Percentiles rank a stretch among this genome's conserved stretches.
phyloP scores from a whole-genome alignment of 805 yeast species.

The Danielia reshetovae region DNA sequence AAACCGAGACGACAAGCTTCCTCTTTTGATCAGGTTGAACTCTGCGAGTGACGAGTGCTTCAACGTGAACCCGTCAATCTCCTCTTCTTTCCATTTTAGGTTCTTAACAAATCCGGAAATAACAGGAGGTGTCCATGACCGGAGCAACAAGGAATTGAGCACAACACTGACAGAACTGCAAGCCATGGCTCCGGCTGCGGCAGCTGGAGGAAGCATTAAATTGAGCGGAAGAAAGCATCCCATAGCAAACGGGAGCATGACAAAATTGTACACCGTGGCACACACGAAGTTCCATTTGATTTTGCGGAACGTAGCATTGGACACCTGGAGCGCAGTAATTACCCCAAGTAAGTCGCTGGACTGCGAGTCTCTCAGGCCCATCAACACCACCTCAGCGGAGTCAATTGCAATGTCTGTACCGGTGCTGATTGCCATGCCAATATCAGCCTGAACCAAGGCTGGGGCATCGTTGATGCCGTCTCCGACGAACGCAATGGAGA shows the following conservation, averaged over 20 bases:
- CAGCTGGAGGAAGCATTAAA: slow-evolving; percentile 75
- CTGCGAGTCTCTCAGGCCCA: slow-evolving; percentile 32
- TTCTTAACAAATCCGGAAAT: slow-evolving; percentile 4
- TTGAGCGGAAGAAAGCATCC: slow-evolving; percentile 80
- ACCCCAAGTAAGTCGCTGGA: slow-evolving; percentile 45
- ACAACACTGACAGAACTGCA: slow-evolving; percentile 89
- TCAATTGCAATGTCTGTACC: slow-evolving; percentile 97
- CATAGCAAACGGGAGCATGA: slow-evolving; percentile 93
- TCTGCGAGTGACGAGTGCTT: slow-evolving; percentile 11
- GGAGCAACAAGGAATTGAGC: slow-evolving; percentile 67
- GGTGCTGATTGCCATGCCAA: slow-evolving; percentile 87
- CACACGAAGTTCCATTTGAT: slow-evolving; percentile 81
- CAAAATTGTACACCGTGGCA: slow-evolving; percentile 78
- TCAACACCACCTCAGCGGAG: slow-evolving; percentile 87
- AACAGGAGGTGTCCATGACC: slow-evolving; percentile 51
- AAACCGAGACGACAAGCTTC: neutral
- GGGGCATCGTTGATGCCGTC: slow-evolving; percentile 99
- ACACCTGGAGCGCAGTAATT: slow-evolving; percentile 60
- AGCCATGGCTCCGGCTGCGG: slow-evolving; percentile 93
- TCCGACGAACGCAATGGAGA: slow-evolving; percentile 80
- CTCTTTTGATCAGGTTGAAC: slow-evolving; percentile 9
- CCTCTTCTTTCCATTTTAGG: slow-evolving; percentile 6
- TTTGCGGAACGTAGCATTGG: slow-evolving; percentile 63
- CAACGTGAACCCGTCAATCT: slow-evolving; percentile 11
- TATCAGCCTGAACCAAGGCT: slow-evolving; percentile 80